A percentile compares a stretch with the other conserved stretches of the same genome.
Conservation (phyloP, 352 stramenopile genomes). For the Phytophthora pinifolia region DNA sequence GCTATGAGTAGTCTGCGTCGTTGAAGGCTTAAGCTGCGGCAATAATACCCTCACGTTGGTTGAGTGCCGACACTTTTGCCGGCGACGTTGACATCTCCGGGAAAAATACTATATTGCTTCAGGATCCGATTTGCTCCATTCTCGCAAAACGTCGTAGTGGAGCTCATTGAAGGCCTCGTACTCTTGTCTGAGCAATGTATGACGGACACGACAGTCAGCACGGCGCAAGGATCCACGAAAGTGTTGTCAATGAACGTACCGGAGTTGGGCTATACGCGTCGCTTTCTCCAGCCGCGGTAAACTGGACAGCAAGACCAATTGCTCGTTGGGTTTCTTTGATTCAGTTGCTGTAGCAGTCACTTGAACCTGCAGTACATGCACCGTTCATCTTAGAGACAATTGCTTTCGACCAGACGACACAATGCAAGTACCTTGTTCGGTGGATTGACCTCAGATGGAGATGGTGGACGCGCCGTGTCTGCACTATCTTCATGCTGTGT, state of each 20-base stretch:
- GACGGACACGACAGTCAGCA: too few species aligned
- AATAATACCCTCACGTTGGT: constrained; percentile 11
- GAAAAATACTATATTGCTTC: constrained; percentile 16
- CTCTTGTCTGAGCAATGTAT: constrained; percentile 37
- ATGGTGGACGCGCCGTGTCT: constrained; percentile 1
- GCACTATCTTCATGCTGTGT: constrained; percentile 10
- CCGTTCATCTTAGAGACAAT: constrained; percentile 11
- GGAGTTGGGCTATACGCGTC: constrained; percentile 35
- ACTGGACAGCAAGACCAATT: constrained; percentile 17
- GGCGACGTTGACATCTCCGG: neutral
- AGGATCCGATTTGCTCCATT: constrained; percentile 44
- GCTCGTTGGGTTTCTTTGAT: constrained; percentile 9
- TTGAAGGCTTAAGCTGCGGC: constrained; percentile 5
- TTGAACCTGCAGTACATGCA: constrained; percentile 10
- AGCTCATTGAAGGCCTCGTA: constrained; percentile 48
- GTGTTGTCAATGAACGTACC: constrained; percentile 15
- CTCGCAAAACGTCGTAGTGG: constrained; percentile 44
- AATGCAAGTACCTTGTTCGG: neutral
- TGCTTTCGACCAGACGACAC: too few species aligned
- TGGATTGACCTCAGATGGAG: constrained; percentile 3
- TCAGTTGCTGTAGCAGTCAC: neutral
- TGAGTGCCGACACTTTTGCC: neutral
- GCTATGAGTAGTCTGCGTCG: constrained; percentile 32
- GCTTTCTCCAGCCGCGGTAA: constrained; percentile 30
- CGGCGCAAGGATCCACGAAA: too few species aligned